Evolutionary conservation across 805 yeast genomes (phyloP), one percentile per base, ranked within the genome.

Genomic region (Candida endomychidarum): DNA sequence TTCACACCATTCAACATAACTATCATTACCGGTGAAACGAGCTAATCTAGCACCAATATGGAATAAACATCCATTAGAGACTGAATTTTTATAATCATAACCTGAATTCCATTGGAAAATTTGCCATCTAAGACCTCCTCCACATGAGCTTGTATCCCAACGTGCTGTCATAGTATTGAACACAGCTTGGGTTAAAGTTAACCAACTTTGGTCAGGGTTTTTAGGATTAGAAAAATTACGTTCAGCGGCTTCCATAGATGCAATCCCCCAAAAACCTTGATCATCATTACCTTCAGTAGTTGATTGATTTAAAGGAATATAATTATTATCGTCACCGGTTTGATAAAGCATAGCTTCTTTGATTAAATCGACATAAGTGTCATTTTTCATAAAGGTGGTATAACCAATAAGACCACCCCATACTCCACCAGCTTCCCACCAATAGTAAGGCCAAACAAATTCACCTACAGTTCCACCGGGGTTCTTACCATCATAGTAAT

Each of bases 371-470:
- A 75, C 83, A 52, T 78, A 86, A 1, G 90, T 78, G 47, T 74
- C 75, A 58, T 90, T 84, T 26, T 82, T 76, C 59, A 86, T 78
- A 57, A 72, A 82, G 50, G 58, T 80, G 66, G 87, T 74, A 61
- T 85, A 83, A 59, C 89, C 96, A 31, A 91, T 56, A 74, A 91
- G 67, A 14, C 85, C 72, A 7, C 96, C 96, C 86, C 89, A 88
- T 2, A 91, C 96, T 45, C 90, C 95, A 50, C 98, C 98, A 8
- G 97, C 96, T 66, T 89, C 88, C 97, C 97, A 90, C 99, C 98
- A 91, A 72, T 91, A 91, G 72, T 91, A 90, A 0, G 98, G 98
- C 56, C 72, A 67, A 9, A 81, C 69, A 60, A 93, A 90, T 89
- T 85, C 81, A 30, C 98, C 99, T 19, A 86, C 70, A 4, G 89